Percentiles rank a stretch among this genome's conserved stretches.
Evolutionary conservation across 257 asterid species (phyloP).

Genomic region (Voacanga thouarsii): DNA sequence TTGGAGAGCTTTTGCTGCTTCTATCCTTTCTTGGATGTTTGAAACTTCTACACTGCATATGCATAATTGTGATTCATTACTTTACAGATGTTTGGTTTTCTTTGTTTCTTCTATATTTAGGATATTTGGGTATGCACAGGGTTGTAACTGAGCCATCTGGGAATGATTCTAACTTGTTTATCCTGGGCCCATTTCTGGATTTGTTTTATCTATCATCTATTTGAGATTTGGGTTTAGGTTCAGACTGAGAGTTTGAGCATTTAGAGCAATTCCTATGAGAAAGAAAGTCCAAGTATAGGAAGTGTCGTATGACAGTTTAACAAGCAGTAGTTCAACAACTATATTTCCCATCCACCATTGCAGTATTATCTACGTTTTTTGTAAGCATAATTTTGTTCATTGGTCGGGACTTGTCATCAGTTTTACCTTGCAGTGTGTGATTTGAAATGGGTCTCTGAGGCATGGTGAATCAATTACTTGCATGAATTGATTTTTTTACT

Average conservation of each 20-base stretch:
- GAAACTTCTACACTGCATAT: conserved; percentile 9
- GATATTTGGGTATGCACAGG: too few species aligned
- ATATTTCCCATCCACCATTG: conserved; percentile 42
- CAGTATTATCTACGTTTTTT: conserved; percentile 23
- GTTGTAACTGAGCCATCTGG: too few species aligned
- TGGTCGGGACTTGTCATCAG: conserved; percentile 42
- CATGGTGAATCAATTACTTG: neutral
- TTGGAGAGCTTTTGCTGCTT: conserved; percentile 39
- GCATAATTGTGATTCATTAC: neutral
- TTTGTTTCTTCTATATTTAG: neutral
- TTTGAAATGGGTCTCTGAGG: conserved; percentile 84
- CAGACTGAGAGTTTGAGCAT: neutral
- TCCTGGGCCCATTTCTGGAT: too few species aligned
- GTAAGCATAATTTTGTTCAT: conserved; percentile 7
- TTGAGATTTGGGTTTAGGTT: neutral
- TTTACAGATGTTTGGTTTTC: neutral
- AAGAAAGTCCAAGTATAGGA: conserved; percentile 80
- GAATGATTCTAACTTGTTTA: too few species aligned
- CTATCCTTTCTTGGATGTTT: conserved; percentile 45
- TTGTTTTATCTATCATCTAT: neutral
- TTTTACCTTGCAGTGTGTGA: conserved; percentile 46
- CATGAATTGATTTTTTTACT: neutral
- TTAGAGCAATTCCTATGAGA: conserved; percentile 40
- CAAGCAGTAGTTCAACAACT: conserved; percentile 25
- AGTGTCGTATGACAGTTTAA: conserved; percentile 86